A percentile compares a stretch with the other conserved stretches of the same genome.
These are phyloP conservation scores for Stachybotrys elegans DNA, from an alignment of 2,329 filamentous ascomycete genomes.

Conservation along the genomic window DNA sequence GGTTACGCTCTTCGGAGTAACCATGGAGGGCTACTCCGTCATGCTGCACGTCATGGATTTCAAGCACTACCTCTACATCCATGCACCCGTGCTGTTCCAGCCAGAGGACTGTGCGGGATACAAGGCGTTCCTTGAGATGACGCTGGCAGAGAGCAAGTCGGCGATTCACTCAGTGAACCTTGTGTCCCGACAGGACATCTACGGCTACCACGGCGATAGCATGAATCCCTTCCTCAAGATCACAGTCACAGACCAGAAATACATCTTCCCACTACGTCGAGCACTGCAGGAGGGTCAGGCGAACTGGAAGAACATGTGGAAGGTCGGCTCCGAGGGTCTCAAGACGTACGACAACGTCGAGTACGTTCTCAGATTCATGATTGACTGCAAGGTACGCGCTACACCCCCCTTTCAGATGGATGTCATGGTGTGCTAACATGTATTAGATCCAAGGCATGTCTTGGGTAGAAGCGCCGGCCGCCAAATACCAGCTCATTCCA, in stretches of 20 bases:
- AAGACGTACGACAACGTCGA: constrained; percentile 95
- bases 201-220: constrained; percentile 88
- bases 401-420: no score
- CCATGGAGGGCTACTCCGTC: constrained; percentile 77
- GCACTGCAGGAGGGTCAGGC: constrained; percentile 70
- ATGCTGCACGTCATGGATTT: constrained; percentile 94
- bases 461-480: constrained; percentile 82
- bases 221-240: constrained; percentile 92
- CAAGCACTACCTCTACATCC: constrained; percentile 91
- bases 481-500: constrained; percentile 66
- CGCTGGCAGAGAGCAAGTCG: constrained; percentile 67
- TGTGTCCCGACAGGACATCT: constrained; percentile 83
- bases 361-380: constrained; percentile 95
- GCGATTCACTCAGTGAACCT: constrained; percentile 78
- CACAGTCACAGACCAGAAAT: constrained; percentile 83
- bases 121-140: constrained; percentile 73
- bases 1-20: constrained; percentile 92
- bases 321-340: constrained; percentile 58
- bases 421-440: constrained; percentile 12
- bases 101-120: constrained; percentile 73
- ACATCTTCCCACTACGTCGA: constrained; percentile 69
- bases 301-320: constrained; percentile 93
- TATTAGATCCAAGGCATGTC: constrained; percentile 92
- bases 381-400: constrained; percentile 74
- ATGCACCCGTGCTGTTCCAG: constrained; percentile 77